Percentiles rank a stretch among this genome's conserved stretches.
Conservation (phyloP, 2,329 filamentous ascomycete genomes). For the Neurospora sp. region DNA sequence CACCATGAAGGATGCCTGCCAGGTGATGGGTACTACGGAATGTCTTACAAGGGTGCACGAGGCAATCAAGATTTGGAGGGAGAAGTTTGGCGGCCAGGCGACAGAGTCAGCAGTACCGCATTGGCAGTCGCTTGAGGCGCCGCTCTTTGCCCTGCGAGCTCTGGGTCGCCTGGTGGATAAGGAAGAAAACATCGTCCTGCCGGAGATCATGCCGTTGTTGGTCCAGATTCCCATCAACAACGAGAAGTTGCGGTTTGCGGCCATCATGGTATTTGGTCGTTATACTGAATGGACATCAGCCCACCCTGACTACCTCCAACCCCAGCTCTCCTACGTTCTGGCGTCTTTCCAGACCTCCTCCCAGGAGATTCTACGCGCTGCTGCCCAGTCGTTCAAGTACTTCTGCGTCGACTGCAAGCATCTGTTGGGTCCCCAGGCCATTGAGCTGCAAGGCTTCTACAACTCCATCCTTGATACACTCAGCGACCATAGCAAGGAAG, state of each 20-base stretch:
- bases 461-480: slow-evolving; percentile 80
- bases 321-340: slow-evolving; percentile 93
- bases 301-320: slow-evolving; percentile 83
- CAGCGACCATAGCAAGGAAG: slow-evolving; percentile 80
- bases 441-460: slow-evolving; percentile 87
- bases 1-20: slow-evolving; percentile 91
- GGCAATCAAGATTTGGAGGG: slow-evolving; percentile 81
- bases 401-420: slow-evolving; percentile 93
- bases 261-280: slow-evolving; percentile 91
- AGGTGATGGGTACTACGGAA: slow-evolving; percentile 88
- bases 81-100: slow-evolving; percentile 67
- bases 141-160: slow-evolving; percentile 87
- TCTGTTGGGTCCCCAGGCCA: slow-evolving; percentile 71
- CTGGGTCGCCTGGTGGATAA: slow-evolving; percentile 94
- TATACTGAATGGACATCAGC: slow-evolving; percentile 98
- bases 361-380: slow-evolving; percentile 82
- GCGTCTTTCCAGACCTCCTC: slow-evolving; percentile 83
- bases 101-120: slow-evolving; percentile 69
- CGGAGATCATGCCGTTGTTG: slow-evolving; percentile 84
- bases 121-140: slow-evolving; percentile 94
- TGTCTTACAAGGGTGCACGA: slow-evolving; percentile 84
- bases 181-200: slow-evolving; percentile 78
- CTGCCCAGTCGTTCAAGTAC: slow-evolving; percentile 91
- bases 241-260: slow-evolving; percentile 96
- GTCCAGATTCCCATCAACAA: slow-evolving; percentile 93